Conservation (phyloP, 495 filamentous ascomycete species). For the Usnea hakonensis region DNA sequence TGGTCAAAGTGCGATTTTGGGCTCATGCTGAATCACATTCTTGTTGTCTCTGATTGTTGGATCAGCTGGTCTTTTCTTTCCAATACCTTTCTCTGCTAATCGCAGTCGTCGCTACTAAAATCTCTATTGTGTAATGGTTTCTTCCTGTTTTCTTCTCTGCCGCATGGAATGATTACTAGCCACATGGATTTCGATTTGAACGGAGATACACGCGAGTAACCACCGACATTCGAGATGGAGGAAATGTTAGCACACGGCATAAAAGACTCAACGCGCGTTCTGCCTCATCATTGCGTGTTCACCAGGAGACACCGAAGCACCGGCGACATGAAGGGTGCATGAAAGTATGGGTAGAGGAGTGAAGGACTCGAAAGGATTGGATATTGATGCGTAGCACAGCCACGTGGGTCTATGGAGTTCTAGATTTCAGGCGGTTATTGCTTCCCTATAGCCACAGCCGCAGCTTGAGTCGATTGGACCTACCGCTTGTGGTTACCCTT, state of each 20-base stretch:
- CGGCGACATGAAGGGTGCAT: not conserved
- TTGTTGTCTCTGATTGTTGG: no score
- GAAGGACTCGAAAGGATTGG: not conserved
- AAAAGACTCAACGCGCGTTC: not conserved
- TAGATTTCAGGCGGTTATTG: not conserved
- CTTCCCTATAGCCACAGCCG: not conserved
- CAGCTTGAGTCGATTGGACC: not conserved
- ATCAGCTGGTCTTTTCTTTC: no score
- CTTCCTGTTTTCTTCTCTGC: no score
- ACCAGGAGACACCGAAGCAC: not conserved
- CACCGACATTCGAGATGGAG: not conserved
- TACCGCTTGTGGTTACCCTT: not conserved
- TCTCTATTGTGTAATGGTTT: no score
- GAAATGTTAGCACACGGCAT: not conserved
- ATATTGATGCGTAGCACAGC: not conserved
- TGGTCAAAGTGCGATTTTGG: no score
- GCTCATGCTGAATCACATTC: no score
- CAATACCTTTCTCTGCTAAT: no score
- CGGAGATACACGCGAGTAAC: not conserved
- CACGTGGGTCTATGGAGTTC: not conserved
- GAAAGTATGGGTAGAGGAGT: not conserved
- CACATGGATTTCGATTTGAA: no score
- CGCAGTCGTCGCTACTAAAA: no score
- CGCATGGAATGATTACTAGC: no score
- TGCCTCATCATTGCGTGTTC: not conserved